Percentiles rank a stretch among this genome's conserved stretches.
Evolutionary conservation across 2,329 filamentous ascomycete species (phyloP).

Genomic region (Penicillium sp.): DNA sequence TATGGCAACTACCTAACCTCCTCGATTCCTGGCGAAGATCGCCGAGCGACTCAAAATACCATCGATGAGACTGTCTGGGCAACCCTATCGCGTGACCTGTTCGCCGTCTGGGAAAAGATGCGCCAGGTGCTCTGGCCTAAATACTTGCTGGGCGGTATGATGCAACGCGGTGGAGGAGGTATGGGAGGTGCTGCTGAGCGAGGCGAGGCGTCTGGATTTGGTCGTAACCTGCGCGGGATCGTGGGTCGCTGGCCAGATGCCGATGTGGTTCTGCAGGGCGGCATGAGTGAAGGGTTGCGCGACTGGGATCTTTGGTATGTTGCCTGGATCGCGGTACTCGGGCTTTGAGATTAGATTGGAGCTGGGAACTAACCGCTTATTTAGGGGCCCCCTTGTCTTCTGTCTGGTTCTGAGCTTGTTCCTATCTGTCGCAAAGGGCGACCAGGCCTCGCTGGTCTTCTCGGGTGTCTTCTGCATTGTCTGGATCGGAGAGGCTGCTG

Average conservation of each 20-base stretch:
- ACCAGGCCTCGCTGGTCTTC: constrained; percentile 89
- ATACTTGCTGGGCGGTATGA: constrained; percentile 78
- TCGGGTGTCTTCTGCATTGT: constrained; percentile 96
- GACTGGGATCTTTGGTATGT: constrained; percentile 93
- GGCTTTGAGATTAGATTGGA: background rate
- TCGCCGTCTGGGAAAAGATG: constrained; percentile 98
- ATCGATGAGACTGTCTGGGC: constrained; percentile 98
- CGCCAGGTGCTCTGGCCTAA: constrained; percentile 95
- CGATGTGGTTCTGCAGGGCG: constrained; percentile 68
- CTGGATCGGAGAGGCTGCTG: constrained; percentile 95
- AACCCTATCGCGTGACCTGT: constrained; percentile 87
- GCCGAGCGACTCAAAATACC: constrained; percentile 85
- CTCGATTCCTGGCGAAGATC: constrained; percentile 89
- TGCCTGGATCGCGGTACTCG: background rate
- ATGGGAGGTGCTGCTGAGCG: constrained; percentile 62
- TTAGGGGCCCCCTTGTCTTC: constrained; percentile 88
- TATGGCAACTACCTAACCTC: constrained; percentile 86
- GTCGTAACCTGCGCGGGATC: constrained; percentile 59
- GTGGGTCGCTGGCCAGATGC: constrained; percentile 72
- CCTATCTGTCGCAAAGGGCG: constrained; percentile 77
- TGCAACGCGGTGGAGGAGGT: constrained; percentile 62
- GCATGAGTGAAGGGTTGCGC: constrained; percentile 85
- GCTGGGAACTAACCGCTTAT: constrained; percentile 9
- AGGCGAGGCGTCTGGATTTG: constrained; percentile 57
- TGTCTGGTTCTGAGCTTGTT: constrained; percentile 87